Evolutionary conservation across 306 rosid genomes (phyloP), one percentile per base, ranked within the genome.

Genomic region (Medicago arabica): DNA sequence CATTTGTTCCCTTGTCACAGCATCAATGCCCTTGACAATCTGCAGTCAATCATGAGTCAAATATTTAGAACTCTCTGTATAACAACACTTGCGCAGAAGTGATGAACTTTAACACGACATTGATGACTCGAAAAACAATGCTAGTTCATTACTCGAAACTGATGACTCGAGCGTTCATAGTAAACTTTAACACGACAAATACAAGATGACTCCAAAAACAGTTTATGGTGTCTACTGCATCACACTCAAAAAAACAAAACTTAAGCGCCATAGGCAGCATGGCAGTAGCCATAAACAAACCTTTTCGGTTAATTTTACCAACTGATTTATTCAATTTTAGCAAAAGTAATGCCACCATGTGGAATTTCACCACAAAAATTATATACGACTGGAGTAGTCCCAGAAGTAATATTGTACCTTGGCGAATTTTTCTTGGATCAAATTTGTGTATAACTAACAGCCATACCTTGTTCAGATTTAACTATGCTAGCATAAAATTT

Each of bases 1-100:
- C 72, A 95, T 85, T 81, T 95, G 98, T 81, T 95, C 98, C 82
- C 98, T 92, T 23, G 97, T 85, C 71, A 95, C 78, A 67, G 97
- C 98, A 83, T 95, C 98, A 72, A 95, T 95, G 71, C 96, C 98
- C 84, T 95, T 92, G 19, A 95, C 98, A 67, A 95, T 89, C 98
- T 95, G 92, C 70, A 64, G 82, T 71, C 67, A 81, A 71, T 72
- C 59, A 62, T 38, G 65, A 53, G 81, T 81, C 66, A 67, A 51
- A 38, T 43, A 38, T 68, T 49, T 50, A 41, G 73, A 58, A 71
- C 69, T 49, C 25, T 44, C 44, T 77, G 16, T 71, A 60, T 11
- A 78, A 34, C 72, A 61, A 61, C 41, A 31, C 0, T 15, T 61
- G 67, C 43, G 31, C n/a, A 14, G 21, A n/a, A 61, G 36, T 59